Base-by-base conservation (phyloP, 2,329 filamentous ascomycete species). In the Alternaria postmessia region DNA sequence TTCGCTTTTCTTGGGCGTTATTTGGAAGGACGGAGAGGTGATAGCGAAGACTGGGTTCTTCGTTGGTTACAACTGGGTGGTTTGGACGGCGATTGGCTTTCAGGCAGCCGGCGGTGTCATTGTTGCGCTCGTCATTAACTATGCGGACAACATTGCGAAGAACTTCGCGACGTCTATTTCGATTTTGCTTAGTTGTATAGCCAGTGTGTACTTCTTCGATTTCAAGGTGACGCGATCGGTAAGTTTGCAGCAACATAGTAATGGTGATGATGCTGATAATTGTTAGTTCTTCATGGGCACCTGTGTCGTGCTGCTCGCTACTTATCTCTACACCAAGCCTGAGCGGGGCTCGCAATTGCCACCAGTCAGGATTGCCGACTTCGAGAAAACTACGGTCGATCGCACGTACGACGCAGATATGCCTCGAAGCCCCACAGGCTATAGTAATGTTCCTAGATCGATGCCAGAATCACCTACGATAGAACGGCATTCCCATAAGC, bases 121-220 rank as follows among this genome's bases (percentile, higher is more conserved):
- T n/a, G 89, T 92, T 9, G 91, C 91, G 2, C 84, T 95, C 61
- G 92, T 90, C 75, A 90, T 95, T 77, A 91, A 90, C 64, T 92
- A 93, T 74, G 89, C 91, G 5, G 91, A 95, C 81, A 96, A 95
- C 73, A 96, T 96, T 75, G 90, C 92, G 60, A 96, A 96, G 83
- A 97, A 95, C 75, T 94, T 96, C 79, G 93, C 94, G 5, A 94
- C 93, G 5, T 95, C 92, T 71, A 92, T 96, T 63, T 97, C 93
- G 73, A 96, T 98, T 63, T 83, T 97, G 57, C 81, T 97, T 51
- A 96, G 92, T 75, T 93, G 94, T 65, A 67, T 97, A 14, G 91
- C 92, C 53, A 97, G 93, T 74, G 86, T 96, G 2, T 89, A 88
- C 79, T 90, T 97, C 66, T 97, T 98, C 76, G 86, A 94, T 51